Evolutionary conservation across 139 green algal species (phyloP).

Genomic region (Chlamydomonas incerta): DNA sequence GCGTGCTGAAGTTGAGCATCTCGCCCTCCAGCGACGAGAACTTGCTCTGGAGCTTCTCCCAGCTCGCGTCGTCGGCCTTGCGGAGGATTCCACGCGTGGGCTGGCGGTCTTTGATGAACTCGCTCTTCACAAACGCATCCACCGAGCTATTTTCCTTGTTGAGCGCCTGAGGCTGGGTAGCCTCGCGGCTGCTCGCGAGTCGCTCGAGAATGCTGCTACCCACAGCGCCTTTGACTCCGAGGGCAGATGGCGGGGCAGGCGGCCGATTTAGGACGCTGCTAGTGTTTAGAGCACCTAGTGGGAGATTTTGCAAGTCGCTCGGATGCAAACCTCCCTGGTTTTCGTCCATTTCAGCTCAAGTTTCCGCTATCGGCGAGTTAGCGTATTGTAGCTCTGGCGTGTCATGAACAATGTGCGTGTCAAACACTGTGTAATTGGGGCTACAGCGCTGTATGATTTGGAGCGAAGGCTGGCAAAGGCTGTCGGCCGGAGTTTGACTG

Average conservation of each 20-base stretch:
- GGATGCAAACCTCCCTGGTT: not conserved
- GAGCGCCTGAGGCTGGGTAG: too few relatives aligned
- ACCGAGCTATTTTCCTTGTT: slow-evolving; percentile 5
- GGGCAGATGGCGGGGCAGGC: not conserved
- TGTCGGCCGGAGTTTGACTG: too few relatives aligned
- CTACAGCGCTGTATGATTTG: too few relatives aligned
- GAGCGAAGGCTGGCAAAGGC: too few relatives aligned
- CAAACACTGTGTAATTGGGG: too few relatives aligned
- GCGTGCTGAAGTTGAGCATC: slow-evolving; percentile 8
- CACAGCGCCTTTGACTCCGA: not conserved
- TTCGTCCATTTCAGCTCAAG: not conserved
- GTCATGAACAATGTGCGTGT: too few relatives aligned
- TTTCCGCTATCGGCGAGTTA: not conserved
- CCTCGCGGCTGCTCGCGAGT: not conserved
- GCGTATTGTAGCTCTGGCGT: too few relatives aligned
- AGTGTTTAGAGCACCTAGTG: not conserved
- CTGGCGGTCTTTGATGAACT: slow-evolving; percentile 17
- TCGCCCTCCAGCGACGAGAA: slow-evolving; percentile 7
- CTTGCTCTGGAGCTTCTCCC: not conserved
- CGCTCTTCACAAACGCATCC: not conserved
- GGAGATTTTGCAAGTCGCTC: not conserved
- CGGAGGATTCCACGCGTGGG: slow-evolving; percentile 9
- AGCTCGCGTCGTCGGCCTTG: not conserved
- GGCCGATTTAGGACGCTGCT: too few relatives aligned
- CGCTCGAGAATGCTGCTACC: not conserved